A percentile compares a stretch with the other conserved stretches of the same genome.
These are phyloP conservation scores for Salix caprea DNA, from an alignment of 345 rosid genomes.

Conservation along the genomic window DNA sequence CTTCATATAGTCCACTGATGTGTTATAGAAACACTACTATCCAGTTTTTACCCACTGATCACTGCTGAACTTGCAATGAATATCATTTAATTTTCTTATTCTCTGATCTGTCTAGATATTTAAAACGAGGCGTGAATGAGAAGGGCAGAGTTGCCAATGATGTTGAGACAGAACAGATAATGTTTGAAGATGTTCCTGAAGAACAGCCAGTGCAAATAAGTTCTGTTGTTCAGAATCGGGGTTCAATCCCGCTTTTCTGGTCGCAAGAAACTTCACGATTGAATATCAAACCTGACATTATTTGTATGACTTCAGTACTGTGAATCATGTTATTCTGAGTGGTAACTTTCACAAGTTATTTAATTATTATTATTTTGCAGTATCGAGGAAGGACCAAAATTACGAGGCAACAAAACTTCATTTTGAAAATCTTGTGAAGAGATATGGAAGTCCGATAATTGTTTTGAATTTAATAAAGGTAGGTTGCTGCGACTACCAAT, in stretches of 20 bases:
- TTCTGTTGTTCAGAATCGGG: conserved; percentile 91
- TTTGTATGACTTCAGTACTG: conserved; percentile 44
- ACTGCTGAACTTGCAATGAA: conserved; percentile 11
- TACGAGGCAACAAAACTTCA: conserved; percentile 89
- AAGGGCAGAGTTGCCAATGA: conserved; percentile 98
- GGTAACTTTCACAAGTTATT: not conserved
- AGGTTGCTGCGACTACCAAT: conserved; percentile 10
- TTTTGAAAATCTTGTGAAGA: conserved; percentile 76
- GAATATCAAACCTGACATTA: conserved; percentile 83
- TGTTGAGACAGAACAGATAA: conserved; percentile 97
- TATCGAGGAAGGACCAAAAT: conserved; percentile 66
- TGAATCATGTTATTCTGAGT: not conserved
- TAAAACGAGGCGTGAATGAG: conserved; percentile 90
- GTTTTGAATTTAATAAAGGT: conserved; percentile 90
- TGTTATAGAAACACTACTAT: not conserved
- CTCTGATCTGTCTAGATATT: conserved; percentile 45
- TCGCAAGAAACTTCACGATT: conserved; percentile 91
- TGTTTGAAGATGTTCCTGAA: conserved; percentile 71
- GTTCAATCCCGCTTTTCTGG: conserved; percentile 97
- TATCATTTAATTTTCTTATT: conserved; percentile 12
- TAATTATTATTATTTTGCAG: conserved; percentile 37
- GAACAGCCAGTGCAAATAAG: conserved; percentile 62
- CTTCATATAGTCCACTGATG: not conserved
- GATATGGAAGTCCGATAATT: conserved; percentile 92
- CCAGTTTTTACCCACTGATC: not conserved